Evolutionary conservation across 2,329 filamentous ascomycete genomes (phyloP), one percentile per base, ranked within the genome.

Genomic region (Ilyonectria robusta): DNA sequence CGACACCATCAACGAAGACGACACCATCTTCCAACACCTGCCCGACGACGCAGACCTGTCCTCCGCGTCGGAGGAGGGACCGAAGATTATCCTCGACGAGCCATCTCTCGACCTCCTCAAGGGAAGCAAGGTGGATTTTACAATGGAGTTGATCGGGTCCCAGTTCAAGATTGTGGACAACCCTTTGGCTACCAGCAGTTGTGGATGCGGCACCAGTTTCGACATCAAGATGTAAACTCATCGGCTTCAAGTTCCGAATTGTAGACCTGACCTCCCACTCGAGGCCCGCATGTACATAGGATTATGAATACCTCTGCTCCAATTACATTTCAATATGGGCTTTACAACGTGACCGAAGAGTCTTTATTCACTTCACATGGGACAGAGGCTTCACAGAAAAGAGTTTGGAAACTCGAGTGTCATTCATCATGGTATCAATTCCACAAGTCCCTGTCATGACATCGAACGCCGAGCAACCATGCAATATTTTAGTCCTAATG

Each of bases 151-250:
- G 82, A 98, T 98, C 77, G 86, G 86, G 11, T 88, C 86, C 1
- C 95, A 98, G 83, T 99, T 99, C 82, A 97, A 97, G 86, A 94
- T 99, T 77, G 91, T 94, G 67, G 95, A 97, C 75, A 99, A 98
- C 77, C 96, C 96, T 0, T 85, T 90, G 46, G 96, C 96, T 5
- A 94, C 93, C 65, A 98, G 95, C 81, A 97, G 93, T 80, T 99
- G 96, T 84, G 96, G 96, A 1, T 99, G 96, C 81, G 96, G 96
- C 8, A 98, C 95, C 17, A 98, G 95, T 79, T 99, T 99, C 81
- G 96, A 98, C 82, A 94, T 98, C 72, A 94, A 95, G 78, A 82
- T 88, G 79, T 91, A 82, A 65, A 50, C n/a, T 40, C 66, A 7
- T n/a, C 15, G 42, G 48, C 46, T 29, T 53, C 26, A 56, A 53